Evolutionary conservation across 257 asterid species (phyloP).

Genomic region (Henckelia pumila): DNA sequence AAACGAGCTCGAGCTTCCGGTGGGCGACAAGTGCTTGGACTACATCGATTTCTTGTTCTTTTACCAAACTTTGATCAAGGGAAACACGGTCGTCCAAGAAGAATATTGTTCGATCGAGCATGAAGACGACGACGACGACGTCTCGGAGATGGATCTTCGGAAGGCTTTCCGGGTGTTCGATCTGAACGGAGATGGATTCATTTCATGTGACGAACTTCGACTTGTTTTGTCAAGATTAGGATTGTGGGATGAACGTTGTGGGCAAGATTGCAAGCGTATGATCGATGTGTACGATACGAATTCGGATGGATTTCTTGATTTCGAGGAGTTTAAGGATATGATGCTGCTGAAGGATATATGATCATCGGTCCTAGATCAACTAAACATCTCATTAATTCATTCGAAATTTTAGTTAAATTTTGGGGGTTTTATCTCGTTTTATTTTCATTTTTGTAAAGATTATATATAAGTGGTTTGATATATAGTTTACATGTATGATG

Average conservation of each 20-base stretch:
- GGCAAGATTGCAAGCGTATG: conserved; percentile 41
- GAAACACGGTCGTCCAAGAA: conserved; percentile 12
- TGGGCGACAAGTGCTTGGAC: conserved; percentile 36
- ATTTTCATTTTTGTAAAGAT: too few relatives aligned
- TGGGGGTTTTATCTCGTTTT: too few relatives aligned
- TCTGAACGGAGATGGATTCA: conserved; percentile 50
- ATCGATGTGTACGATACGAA: conserved; percentile 45
- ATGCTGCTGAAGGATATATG: conserved; percentile 31
- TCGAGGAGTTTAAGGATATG: conserved; percentile 64
- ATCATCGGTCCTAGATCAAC: not conserved
- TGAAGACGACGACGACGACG: not conserved
- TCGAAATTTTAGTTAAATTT: too few relatives aligned
- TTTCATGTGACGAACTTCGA: conserved; percentile 52
- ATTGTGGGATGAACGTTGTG: conserved; percentile 34
- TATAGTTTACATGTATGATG: too few relatives aligned
- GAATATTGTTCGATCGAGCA: not conserved
- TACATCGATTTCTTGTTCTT: conserved; percentile 45
- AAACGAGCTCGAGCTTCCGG: conserved; percentile 46
- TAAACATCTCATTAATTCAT: too few relatives aligned
- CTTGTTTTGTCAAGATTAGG: conserved; percentile 40
- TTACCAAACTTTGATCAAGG: conserved; percentile 33
- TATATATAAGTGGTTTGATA: too few relatives aligned
- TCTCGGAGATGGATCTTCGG: conserved; percentile 38
- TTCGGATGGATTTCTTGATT: conserved; percentile 60
- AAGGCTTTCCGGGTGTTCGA: conserved; percentile 52